phyloP scores from a whole-genome alignment of 352 stramenopile genomes.

The Pythium sukuiense region DNA sequence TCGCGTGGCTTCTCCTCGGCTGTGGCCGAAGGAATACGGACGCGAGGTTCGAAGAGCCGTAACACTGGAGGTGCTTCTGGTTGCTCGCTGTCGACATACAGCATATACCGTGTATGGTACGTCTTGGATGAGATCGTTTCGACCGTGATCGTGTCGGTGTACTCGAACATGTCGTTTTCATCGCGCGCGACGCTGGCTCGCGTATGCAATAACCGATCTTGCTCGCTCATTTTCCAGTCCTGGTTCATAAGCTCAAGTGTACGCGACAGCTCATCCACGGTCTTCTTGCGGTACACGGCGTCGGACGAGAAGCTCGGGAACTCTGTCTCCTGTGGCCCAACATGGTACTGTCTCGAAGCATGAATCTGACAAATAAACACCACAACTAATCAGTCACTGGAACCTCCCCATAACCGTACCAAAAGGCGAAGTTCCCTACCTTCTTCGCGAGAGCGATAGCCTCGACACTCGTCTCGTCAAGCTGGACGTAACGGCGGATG shows the following conservation, averaged over 20 bases:
- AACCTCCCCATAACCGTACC: not conserved
- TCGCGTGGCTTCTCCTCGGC: not conserved
- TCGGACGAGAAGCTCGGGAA: conserved; percentile 41
- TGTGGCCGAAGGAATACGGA: not conserved
- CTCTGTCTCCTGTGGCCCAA: conserved; percentile 39
- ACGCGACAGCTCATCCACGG: conserved; percentile 31
- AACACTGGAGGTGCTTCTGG: conserved; percentile 37
- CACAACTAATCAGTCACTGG: not conserved
- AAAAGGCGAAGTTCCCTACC: conserved; percentile 6
- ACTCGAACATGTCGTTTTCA: conserved; percentile 47
- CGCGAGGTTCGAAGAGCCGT: conserved; percentile 23
- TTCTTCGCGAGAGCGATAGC: conserved; percentile 39
- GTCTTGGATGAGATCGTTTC: conserved; percentile 29
- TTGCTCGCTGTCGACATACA: conserved; percentile 35
- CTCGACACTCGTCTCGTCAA: conserved; percentile 44
- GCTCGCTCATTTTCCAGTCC: conserved; percentile 46
- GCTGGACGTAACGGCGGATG: conserved; percentile 43
- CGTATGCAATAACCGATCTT: conserved; percentile 39
- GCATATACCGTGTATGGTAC: conserved; percentile 57
- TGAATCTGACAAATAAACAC: conserved; percentile 32
- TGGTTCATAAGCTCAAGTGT: conserved; percentile 56
- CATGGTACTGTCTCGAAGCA: conserved; percentile 39
- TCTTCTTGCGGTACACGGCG: conserved; percentile 45
- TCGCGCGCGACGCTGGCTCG: conserved; percentile 32
- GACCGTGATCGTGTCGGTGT: conserved; percentile 47